These are phyloP conservation scores for Pittosporum tobira DNA, from an alignment of 129 eudicot genomes.

Conservation along the genomic window DNA sequence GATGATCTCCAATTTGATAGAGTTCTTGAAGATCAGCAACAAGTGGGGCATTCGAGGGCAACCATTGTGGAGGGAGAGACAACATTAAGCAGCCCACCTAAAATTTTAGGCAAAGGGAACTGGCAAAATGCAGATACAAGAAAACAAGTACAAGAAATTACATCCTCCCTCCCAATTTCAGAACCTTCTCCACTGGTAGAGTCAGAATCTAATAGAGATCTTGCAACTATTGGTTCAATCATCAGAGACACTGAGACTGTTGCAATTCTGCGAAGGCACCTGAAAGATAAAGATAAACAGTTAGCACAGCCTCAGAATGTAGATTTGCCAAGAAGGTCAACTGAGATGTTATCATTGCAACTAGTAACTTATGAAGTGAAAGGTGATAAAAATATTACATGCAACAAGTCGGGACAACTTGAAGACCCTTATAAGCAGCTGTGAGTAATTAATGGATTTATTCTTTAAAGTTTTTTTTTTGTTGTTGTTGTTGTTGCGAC, in stretches of 20 bases:
- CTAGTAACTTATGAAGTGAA: not conserved
- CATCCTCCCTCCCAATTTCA: not conserved
- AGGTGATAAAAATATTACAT: not conserved
- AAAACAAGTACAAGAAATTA: constrained; percentile 9
- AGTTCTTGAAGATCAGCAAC: constrained; percentile 6
- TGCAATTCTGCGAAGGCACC: constrained; percentile 6
- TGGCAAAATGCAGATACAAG: constrained; percentile 7
- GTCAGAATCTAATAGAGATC: constrained; percentile 3
- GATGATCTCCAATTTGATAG: constrained; percentile 4
- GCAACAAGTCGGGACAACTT: constrained; percentile 6
- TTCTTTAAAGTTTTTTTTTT: constrained; percentile 9
- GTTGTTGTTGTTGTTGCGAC: too few relatives aligned
- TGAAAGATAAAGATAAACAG: constrained; percentile 1
- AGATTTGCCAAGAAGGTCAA: constrained; percentile 7
- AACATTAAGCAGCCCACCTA: constrained; percentile 1
- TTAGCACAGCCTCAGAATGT: constrained; percentile 8
- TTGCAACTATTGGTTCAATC: not conserved
- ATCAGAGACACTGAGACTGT: not conserved
- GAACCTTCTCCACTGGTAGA: constrained; percentile 3
- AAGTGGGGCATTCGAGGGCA: not conserved
- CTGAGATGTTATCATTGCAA: constrained; percentile 4
- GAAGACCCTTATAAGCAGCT: constrained; percentile 10
- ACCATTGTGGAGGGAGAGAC: constrained; percentile 8
- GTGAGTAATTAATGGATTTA: constrained; percentile 15
- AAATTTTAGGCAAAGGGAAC: constrained; percentile 6